Base-by-base conservation (phyloP, 306 rosid species). In the Gleditsia sinensis region DNA sequence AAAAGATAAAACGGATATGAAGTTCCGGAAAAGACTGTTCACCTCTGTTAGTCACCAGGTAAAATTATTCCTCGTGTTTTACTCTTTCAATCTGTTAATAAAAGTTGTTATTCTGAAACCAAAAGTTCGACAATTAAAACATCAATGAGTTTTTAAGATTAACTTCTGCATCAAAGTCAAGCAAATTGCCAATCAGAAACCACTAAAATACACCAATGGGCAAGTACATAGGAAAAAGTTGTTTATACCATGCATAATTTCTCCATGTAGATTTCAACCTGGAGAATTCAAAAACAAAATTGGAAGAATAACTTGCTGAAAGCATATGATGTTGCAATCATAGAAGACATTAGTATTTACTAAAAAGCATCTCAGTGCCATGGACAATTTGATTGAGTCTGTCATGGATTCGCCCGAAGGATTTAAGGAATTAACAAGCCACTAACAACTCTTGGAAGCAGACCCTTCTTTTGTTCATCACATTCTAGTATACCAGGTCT, bases 231-330 rank as follows among this genome's bases (percentile, higher is more conserved):
- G 50, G 55, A 32, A 14, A 16, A 43, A 63, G 21, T 17, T 13
- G 51, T 6, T 48, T 39, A 25, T 21, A 25, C 20, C 42, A 59
- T 28, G 64, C 77, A 51, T 65, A 90, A 83, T 89, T 88, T 90
- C 82, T 92, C 98, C 96, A 92, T 87, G 90, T 92, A 92, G 66
- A 92, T 92, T 81, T 90, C 98, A 50, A 86, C 96, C 96, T 92
- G 84, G 16, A 57, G 19, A 67, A 62, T 69, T 67, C 50, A 66
- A 43, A 56, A 60, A 60, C 45, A 72, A 68, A 57, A 49, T 42
- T 13, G 75, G 34, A 48, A 28, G 46, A 58, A 39, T 66, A 25
- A 63, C 39, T 21, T 36, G 46, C 28, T 49, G 24, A 14, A 36
- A 71, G 43, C 54, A 25, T 9, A 40, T 36, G 32, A 39, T 53